Base-by-base conservation (phyloP, 139 green algal species). In the Tetradesmus obliquus region DNA sequence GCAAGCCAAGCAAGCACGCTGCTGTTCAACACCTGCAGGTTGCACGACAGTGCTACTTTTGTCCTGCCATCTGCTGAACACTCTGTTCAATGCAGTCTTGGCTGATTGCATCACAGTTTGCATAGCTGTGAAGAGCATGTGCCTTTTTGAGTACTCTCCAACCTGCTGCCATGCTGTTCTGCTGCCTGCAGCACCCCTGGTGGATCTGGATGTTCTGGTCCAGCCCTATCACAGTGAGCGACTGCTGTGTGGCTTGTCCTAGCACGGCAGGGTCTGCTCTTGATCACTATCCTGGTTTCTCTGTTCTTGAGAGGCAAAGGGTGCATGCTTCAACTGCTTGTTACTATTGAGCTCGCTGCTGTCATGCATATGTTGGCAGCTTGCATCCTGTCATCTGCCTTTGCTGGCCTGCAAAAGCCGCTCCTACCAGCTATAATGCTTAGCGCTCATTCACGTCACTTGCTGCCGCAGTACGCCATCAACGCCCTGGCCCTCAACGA, bases 401-500 rank as follows among this genome's bases (percentile, higher is more conserved):
- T 53, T 66, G 82, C 82, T 76, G 82, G 72, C 79, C 79, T 57
- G 20, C 57, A 32, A 84, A 32, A 19, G 32, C 32, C 32, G 32
- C 32, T 45, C 32, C 32, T 45, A 45, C 32, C 32, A 45, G 32
- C 32, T 45, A 45, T 45, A 9, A 66, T 8, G 88, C 87, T 76
- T 94, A 95, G 95, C 19, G 95, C 93, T 92, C 90, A 85, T n/a
- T 96, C 95, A 86, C 96, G 93, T 90, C 93, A 95, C 84, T 94
- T 83, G n/a, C 95, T 94, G 57, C 94, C 95, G 55, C 88, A 94
- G 10, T 97, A 97, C 71, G 90, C 79, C 81, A 91, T 95, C 57
- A 92, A 93, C 58, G 94, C 93, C 1, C 79, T 97, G 2, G 92
- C 91, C 20, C 89, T 95, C 92, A 97, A 97, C 82, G 95, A 97